Evolutionary conservation across 306 rosid species (phyloP), one percentile per base, ranked within the genome.

Genomic region (Lathyrus sativus): DNA sequence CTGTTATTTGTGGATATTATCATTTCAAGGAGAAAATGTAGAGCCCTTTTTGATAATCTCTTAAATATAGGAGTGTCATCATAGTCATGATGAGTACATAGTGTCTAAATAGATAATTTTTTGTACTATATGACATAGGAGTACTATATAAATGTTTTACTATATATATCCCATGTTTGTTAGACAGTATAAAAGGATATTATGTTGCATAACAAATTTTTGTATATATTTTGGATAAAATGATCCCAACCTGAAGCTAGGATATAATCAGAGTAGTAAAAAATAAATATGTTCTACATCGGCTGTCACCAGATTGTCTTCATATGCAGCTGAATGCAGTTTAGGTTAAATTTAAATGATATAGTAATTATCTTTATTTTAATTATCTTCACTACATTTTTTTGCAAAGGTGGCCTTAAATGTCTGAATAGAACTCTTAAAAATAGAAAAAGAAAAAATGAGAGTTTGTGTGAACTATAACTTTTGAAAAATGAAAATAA

Each of bases 341-440:
- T 67, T 74, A 48, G 59, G 44, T 66, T 46, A 55, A 55, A 54
- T 55, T 43, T 18, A 66, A 59, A 59, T 19, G 70, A 53, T 68
- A 24, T 59, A 26, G 29, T 26, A 26, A 26, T 26, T 3, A 26
- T 26, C 29, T 26, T 26, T 26, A 26, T 26, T 26, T 26, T 75
- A 28, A 49, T 67, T 0, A 5, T 35, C 29, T 75, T 67, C 45
- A 37, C 9, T 15, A 9, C 65, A 71, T 19, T 19, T 19, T 19
- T 19, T 19, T 19, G 22, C 22, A 19, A 19, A 19, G 22, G 22
- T 19, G 22, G 22, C 22, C 22, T 19, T 19, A 19, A 19, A 0
- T 19, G 22, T 55, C 45, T 50, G 14, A 42, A 73, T 31, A 66
- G 14, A 53, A 51, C 55, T 17, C 45, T 44, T 28, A 15, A 11